Conservation (phyloP, 495 filamentous ascomycete species). For the Elaphomyces granulatus region DNA sequence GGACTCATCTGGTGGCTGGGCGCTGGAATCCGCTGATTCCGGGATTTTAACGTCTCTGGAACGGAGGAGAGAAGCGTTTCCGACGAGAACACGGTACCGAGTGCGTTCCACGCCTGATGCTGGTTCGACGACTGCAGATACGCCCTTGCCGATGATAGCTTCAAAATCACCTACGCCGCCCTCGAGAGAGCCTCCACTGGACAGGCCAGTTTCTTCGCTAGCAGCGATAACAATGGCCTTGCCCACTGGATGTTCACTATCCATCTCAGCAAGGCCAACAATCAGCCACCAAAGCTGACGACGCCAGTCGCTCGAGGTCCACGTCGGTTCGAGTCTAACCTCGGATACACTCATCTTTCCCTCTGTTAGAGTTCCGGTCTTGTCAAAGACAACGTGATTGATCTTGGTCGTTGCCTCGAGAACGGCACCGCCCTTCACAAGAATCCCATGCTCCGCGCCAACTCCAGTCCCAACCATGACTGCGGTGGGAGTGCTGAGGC, state of each 20-base stretch:
- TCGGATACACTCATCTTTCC: conserved; percentile 87
- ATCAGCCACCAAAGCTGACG: conserved; percentile 84
- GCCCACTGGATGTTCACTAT: conserved; percentile 89
- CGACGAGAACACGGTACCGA: conserved; percentile 67
- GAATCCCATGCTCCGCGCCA: conserved; percentile 91
- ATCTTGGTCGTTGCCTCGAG: conserved; percentile 87
- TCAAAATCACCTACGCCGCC: conserved; percentile 72
- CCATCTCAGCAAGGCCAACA: conserved; percentile 83
- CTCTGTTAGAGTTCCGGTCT: conserved; percentile 90
- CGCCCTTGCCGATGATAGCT: conserved; percentile 70
- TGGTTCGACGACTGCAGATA: conserved; percentile 71
- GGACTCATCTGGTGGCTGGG: conserved; percentile 9
- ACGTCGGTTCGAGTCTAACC: conserved; percentile 46
- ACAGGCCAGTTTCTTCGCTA: conserved; percentile 56
- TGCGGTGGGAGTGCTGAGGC: conserved; percentile 85
- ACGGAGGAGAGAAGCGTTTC: conserved; percentile 62
- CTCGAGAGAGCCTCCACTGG: conserved; percentile 57
- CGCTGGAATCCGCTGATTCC: conserved; percentile 38
- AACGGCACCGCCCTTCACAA: conserved; percentile 90
- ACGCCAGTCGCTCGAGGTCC: conserved; percentile 53
- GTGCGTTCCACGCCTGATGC: conserved; percentile 44
- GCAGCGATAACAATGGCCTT: conserved; percentile 65
- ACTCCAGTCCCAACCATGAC: conserved; percentile 98
- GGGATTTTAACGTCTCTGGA: conserved; percentile 56
- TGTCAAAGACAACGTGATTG: conserved; percentile 93